Percentiles rank a stretch among this genome's conserved stretches.
Evolutionary conservation across 371 early-diverging fungal species (phyloP).

Genomic region (Mortierella sp.): DNA sequence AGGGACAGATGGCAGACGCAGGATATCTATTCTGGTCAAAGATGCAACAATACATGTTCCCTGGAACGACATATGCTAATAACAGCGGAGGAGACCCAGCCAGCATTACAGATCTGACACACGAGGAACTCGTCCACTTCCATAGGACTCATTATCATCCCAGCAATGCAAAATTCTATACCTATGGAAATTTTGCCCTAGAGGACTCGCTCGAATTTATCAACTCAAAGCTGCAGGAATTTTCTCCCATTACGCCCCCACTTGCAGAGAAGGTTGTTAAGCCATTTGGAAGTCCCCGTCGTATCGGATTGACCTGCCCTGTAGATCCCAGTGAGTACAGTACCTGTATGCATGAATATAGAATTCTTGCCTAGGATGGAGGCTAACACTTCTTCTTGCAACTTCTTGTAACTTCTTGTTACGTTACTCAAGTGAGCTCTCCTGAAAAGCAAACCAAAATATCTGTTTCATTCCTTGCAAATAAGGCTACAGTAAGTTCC

Average conservation of each 20-base stretch:
- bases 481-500: slow-evolving; percentile 74
- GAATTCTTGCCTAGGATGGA: not conserved
- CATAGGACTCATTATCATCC: slow-evolving; percentile 91
- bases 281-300: slow-evolving; percentile 65
- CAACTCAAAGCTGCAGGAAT: slow-evolving; percentile 65
- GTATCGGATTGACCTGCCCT: slow-evolving; percentile 71
- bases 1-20: slow-evolving; percentile 88
- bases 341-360: not conserved
- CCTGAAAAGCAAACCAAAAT: slow-evolving; percentile 85
- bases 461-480: slow-evolving; percentile 82
- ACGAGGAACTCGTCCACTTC: slow-evolving; percentile 85
- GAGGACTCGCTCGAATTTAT: slow-evolving; percentile 80
- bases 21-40: slow-evolving; percentile 82
- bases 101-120: slow-evolving; percentile 88
- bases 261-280: slow-evolving; percentile 61
- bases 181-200: slow-evolving; percentile 90
- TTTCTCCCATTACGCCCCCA: slow-evolving; percentile 39
- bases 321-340: slow-evolving; percentile 78
- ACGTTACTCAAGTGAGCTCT: slow-evolving; percentile 72
- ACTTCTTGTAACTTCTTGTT: slow-evolving; percentile 15
- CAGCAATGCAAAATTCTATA: slow-evolving; percentile 88
- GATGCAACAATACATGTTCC: slow-evolving; percentile 87
- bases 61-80: slow-evolving; percentile 84
- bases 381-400: not conserved
- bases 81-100: slow-evolving; percentile 94